Evolutionary conservation across 768 basidiomycete species (phyloP).

Genomic region (Glaciozyma antarctica): DNA sequence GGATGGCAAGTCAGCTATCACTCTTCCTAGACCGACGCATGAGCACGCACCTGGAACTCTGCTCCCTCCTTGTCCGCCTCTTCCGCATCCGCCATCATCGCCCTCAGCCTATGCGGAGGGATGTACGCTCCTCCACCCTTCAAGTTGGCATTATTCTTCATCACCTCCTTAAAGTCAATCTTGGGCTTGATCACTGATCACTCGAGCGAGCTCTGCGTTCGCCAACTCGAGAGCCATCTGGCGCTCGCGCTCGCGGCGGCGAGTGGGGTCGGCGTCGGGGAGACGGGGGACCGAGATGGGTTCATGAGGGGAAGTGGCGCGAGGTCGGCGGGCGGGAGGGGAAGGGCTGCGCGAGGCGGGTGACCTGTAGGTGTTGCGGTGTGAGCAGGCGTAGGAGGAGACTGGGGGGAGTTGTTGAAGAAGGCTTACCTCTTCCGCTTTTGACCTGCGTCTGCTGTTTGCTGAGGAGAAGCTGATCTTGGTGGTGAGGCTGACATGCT

Average conservation of each 20-base stretch:
- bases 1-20: too few relatives aligned
- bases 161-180: constrained; percentile 41
- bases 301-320: constrained; percentile 8
- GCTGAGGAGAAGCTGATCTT: too few relatives aligned
- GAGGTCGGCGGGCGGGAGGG: constrained; percentile 4
- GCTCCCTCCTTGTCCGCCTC: constrained; percentile 72
- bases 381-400: not conserved
- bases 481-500: too few relatives aligned
- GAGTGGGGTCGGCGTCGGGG: constrained; percentile 63
- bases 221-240: constrained; percentile 64
- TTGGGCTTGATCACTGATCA: constrained; percentile 50
- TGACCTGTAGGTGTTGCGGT: not conserved
- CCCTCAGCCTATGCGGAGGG: constrained; percentile 84
- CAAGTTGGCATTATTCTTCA: constrained; percentile 41
- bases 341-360: not conserved
- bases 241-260: constrained; percentile 65
- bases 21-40: too few relatives aligned
- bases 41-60: constrained; percentile 46
- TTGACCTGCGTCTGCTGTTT: too few relatives aligned
- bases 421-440: too few relatives aligned
- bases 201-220: constrained; percentile 46
- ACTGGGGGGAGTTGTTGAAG: not conserved
- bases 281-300: constrained; percentile 21
- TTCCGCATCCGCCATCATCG: constrained; percentile 61
- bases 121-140: constrained; percentile 92